phyloP scores from a whole-genome alignment of 495 filamentous ascomycete genomes.

The Trichoderma virens region DNA sequence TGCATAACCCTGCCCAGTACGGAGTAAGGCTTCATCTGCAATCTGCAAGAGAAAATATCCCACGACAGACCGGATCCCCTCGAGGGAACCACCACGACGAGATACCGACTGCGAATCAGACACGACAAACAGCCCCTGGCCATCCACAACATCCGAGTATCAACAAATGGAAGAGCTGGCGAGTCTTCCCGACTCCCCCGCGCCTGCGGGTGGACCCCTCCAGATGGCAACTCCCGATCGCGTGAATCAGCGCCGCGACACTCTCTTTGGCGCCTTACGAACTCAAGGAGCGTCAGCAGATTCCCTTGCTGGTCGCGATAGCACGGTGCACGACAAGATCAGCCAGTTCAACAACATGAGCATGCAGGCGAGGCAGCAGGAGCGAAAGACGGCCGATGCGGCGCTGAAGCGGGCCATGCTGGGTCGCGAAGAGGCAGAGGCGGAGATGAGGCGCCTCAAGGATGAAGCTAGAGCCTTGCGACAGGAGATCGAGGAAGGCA shows the following conservation, averaged over 20 bases:
- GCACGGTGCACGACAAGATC: constrained; percentile 73
- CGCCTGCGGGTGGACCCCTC: constrained; percentile 47
- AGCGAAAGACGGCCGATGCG: constrained; percentile 56
- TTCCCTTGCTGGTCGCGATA: constrained; percentile 47
- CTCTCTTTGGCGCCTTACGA: constrained; percentile 19
- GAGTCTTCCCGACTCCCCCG: constrained; percentile 24
- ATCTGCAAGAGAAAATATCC: not conserved
- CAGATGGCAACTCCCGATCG: constrained; percentile 72
- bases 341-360: constrained; percentile 69
- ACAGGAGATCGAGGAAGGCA: constrained; percentile 58
- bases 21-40: not conserved
- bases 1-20: not conserved
- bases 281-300: not conserved
- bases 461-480: constrained; percentile 49
- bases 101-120: not conserved
- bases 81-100: not conserved
- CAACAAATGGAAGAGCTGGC: constrained; percentile 21
- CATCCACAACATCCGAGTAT: no score
- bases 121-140: not conserved
- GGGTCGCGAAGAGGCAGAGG: constrained; percentile 76
- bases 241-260: constrained; percentile 59
- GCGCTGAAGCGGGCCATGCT: constrained; percentile 74
- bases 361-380: constrained; percentile 54
- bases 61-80: not conserved
- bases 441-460: constrained; percentile 51